Base-by-base conservation (phyloP, 2,329 filamentous ascomycete species). In the Talaromyces sp. region DNA sequence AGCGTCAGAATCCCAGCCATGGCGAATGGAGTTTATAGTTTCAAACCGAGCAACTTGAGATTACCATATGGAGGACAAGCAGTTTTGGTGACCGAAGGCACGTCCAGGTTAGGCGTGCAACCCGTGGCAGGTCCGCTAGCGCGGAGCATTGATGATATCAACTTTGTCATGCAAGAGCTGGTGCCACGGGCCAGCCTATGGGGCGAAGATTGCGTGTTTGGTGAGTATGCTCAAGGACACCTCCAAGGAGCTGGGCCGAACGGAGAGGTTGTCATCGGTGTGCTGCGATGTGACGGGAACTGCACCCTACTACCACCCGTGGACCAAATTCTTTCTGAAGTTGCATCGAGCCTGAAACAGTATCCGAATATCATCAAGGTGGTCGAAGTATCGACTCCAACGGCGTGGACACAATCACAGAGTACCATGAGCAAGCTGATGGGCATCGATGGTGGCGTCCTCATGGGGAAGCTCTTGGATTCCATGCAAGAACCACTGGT, bases 361-460 rank as follows among this genome's bases (percentile, higher is more conserved):
- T 72, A 70, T 0, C 57, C 71, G 47, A 81, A 80, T 0, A 73
- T 88, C 18, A 73, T 88, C 18, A 79, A 85, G 54, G 79, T 87
- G 3, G 76, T 88, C 0, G 84, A 88, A n/a, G 76, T 89, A 55
- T 78, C 83, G 14, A 79, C 84, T 10, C 80, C 82, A 0, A 68
- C 75, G 0, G 75, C 82, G 4, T 80, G 88, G 57, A 79, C 79
- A 2, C 80, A 83, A 67, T 83, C 81, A 57, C 83, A 87, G 62
- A 81, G 78, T 3, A 75, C 87, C 10, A 82, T 84, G 50, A 85
- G 85, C 63, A 79, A 79, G 12, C 75, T 89, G 58, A 84, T 88
- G 72, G 80, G 81, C 31, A 75, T 85, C 12, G 85, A 88, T 67
- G 86, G 86, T 14, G 81, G 76, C 2, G 80, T 81, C 16, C 68